phyloP scores from a whole-genome alignment of 2,329 filamentous ascomycete species.

The Aspergillus quadricinctus region DNA sequence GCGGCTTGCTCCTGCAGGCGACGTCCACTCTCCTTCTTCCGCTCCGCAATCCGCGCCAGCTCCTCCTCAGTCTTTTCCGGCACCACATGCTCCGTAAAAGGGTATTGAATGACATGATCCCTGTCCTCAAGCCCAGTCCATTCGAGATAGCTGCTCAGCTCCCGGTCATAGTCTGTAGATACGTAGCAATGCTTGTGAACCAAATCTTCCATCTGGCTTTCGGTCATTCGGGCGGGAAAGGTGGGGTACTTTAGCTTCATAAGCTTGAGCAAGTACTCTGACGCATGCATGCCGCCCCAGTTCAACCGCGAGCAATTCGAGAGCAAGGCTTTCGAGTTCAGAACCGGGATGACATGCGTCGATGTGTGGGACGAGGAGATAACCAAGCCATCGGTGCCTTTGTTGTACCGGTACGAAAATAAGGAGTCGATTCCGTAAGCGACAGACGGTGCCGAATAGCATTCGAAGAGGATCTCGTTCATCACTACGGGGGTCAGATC shows the following conservation, averaged over 20 bases:
- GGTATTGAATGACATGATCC: slow-evolving; percentile 85
- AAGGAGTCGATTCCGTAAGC: slow-evolving; percentile 95
- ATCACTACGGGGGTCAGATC: slow-evolving; percentile 59
- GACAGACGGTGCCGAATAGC: slow-evolving; percentile 83
- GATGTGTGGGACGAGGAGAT: slow-evolving; percentile 90
- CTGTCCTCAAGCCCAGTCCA: slow-evolving; percentile 90
- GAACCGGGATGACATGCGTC: slow-evolving; percentile 90
- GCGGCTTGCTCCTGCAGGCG: slow-evolving; percentile 92
- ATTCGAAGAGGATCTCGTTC: slow-evolving; percentile 96
- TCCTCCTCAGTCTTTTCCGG: slow-evolving; percentile 93
- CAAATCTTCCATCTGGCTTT: slow-evolving; percentile 82
- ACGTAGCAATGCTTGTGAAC: slow-evolving; percentile 87
- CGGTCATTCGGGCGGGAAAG: slow-evolving; percentile 79
- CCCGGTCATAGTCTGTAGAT: slow-evolving; percentile 74
- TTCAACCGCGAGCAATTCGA: slow-evolving; percentile 84
- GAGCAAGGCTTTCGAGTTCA: slow-evolving; percentile 78
- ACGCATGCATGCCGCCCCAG: slow-evolving; percentile 87
- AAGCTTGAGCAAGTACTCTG: slow-evolving; percentile 87
- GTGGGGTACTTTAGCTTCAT: slow-evolving; percentile 86
- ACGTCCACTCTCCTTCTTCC: slow-evolving; percentile 89
- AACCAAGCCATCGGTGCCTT: slow-evolving; percentile 79
- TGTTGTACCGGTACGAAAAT: slow-evolving; percentile 92
- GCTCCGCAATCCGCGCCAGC: slow-evolving; percentile 81
- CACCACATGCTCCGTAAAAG: slow-evolving; percentile 85
- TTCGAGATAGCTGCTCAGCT: slow-evolving; percentile 73